A percentile compares a stretch with the other conserved stretches of the same genome.
These are phyloP conservation scores for Perilla frutescens DNA, from an alignment of 257 asterid species.

Conservation along the genomic window DNA sequence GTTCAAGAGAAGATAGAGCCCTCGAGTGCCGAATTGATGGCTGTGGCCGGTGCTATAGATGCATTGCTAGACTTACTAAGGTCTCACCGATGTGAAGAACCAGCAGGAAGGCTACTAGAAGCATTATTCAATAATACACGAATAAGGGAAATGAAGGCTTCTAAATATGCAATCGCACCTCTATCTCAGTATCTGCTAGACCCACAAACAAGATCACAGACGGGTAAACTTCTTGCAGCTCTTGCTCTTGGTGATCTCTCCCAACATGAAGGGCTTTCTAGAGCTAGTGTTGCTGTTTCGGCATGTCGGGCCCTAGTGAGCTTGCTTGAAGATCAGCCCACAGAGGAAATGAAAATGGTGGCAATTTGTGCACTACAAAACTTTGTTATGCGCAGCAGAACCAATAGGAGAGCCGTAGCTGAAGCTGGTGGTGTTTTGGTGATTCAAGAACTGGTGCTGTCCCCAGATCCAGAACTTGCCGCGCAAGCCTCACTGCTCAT, in stretches of 20 bases:
- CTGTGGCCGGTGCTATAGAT: conserved; percentile 85
- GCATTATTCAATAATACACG: conserved; percentile 65
- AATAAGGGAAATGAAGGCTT: conserved; percentile 76
- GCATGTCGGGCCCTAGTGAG: conserved; percentile 80
- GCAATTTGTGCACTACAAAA: conserved; percentile 85
- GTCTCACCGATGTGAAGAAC: conserved; percentile 85
- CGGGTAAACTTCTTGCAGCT: conserved; percentile 75
- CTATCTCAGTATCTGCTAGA: conserved; percentile 85
- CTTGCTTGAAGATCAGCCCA: conserved; percentile 72
- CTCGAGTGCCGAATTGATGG: conserved; percentile 72
- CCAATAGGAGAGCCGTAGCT: conserved; percentile 85
- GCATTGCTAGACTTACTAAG: conserved; percentile 77
- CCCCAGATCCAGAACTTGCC: conserved; percentile 65
- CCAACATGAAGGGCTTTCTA: conserved; percentile 86
- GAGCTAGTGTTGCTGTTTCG: conserved; percentile 72
- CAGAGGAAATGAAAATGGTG: conserved; percentile 80
- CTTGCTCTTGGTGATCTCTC: conserved; percentile 92
- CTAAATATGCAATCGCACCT: conserved; percentile 83
- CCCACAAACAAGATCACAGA: conserved; percentile 78
- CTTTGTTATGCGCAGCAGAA: conserved; percentile 82
- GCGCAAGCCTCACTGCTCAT: conserved; percentile 74
- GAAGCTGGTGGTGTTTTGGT: conserved; percentile 84
- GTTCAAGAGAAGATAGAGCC: conserved; percentile 71
- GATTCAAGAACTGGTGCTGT: conserved; percentile 71
- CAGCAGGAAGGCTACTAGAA: conserved; percentile 71